These are phyloP conservation scores for Termitomyces sp. DNA, from an alignment of 768 basidiomycete genomes.

Conservation along the genomic window DNA sequence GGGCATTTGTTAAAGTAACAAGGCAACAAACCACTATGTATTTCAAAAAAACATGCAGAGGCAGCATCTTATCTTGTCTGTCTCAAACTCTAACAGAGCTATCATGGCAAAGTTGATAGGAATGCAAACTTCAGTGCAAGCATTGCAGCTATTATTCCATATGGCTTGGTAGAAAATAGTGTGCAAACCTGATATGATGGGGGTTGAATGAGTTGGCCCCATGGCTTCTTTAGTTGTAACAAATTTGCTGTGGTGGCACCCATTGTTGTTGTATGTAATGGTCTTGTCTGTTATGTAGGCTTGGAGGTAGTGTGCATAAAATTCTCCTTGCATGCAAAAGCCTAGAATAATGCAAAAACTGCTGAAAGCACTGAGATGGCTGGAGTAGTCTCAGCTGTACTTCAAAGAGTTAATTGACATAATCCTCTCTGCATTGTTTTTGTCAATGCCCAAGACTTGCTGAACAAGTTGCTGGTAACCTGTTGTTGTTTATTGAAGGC, in stretches of 20 bases:
- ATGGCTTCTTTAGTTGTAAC: slow-evolving; percentile 10
- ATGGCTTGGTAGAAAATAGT: slow-evolving; percentile 2
- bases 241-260: slow-evolving; percentile 6
- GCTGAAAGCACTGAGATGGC: slow-evolving; percentile 10
- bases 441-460: neutral
- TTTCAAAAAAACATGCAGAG: neutral
- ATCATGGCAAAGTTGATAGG: neutral
- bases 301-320: slow-evolving; percentile 9
- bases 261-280: slow-evolving; percentile 2
- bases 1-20: neutral
- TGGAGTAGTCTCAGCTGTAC: slow-evolving; percentile 10
- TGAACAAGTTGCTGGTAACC: slow-evolving; percentile 1
- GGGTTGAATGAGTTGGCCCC: neutral
- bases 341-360: slow-evolving; percentile 10
- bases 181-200: neutral
- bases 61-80: neutral
- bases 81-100: neutral
- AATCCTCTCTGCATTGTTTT: neutral
- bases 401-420: neutral
- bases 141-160: neutral
- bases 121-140: neutral
- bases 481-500: slow-evolving; percentile 12
- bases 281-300: slow-evolving; percentile 16
- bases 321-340: slow-evolving; percentile 1
- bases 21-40: neutral